These are phyloP conservation scores for Leishmania major DNA, from an alignment of 208 protist genomes.

Conservation along the genomic window DNA sequence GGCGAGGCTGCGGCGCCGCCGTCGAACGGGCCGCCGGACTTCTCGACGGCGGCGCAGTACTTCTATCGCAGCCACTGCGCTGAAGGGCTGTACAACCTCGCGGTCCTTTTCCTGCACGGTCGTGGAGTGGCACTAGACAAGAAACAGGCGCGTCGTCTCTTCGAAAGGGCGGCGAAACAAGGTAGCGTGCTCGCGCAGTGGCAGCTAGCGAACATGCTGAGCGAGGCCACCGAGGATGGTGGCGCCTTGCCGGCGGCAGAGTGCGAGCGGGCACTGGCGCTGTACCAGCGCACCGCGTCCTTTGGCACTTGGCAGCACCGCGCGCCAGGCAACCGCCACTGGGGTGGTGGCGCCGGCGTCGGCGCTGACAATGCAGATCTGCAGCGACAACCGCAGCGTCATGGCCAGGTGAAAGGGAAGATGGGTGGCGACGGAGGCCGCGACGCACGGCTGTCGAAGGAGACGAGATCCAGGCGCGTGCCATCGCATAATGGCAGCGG, in stretches of 20 bases:
- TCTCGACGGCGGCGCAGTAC: slow-evolving; percentile 49
- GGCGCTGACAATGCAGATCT: not conserved
- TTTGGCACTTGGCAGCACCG: slow-evolving; percentile 55
- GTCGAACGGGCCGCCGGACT: slow-evolving; percentile 40
- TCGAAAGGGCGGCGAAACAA: slow-evolving; percentile 36
- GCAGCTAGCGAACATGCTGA: slow-evolving; percentile 64
- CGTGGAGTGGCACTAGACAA: slow-evolving; percentile 44
- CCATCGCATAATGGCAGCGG: not conserved
- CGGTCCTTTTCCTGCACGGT: slow-evolving; percentile 69
- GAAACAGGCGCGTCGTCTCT: slow-evolving; percentile 43
- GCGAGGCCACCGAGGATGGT: slow-evolving; percentile 6
- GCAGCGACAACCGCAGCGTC: not conserved
- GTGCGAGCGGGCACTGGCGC: slow-evolving; percentile 38
- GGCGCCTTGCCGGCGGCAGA: slow-evolving; percentile 22
- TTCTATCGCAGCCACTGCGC: slow-evolving; percentile 34
- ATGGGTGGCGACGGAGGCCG: not conserved
- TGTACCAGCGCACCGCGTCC: slow-evolving; percentile 45
- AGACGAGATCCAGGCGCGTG: not conserved
- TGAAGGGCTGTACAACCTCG: slow-evolving; percentile 85
- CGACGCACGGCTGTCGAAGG: not conserved
- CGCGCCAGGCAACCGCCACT: not conserved
- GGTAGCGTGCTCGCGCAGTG: slow-evolving; percentile 71
- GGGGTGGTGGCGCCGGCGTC: not conserved
- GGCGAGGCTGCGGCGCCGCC: not conserved
- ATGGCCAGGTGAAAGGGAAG: not conserved